Evolutionary conservation across 2,329 filamentous ascomycete genomes (phyloP), one percentile per base, ranked within the genome.

Genomic region (Colletotrichum costaricense): DNA sequence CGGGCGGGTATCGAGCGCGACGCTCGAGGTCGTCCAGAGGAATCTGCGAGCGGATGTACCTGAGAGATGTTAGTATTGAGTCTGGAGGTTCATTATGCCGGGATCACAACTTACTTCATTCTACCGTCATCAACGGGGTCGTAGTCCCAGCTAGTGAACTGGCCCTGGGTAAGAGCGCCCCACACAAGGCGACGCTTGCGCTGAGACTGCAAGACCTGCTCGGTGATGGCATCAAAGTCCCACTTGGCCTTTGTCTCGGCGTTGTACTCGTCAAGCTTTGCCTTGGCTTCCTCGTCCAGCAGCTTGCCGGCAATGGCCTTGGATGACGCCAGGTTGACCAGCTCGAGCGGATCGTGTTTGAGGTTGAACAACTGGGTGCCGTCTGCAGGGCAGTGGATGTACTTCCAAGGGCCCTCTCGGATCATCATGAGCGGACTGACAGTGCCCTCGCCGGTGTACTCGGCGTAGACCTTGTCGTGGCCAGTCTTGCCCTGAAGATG

Each of bases 361-460:
- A 98, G 87, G 83, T 98, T 93, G 87, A 91, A 98, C 14, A 98
- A 89, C 84, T 97, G 94, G 35, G 94, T 92, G 38, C 93, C 92
- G 80, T 98, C 95, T 26, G 92, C 92, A 7, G 95, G 92, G 78
- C 95, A 98, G 75, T 90, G 95, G 76, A 97, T 91, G 82, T 95
- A 98, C 86, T 98, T 98, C 94, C 94, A 98, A 59, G 89, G 88
- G 9, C 94, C 94, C 67, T 95, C 92, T 71, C 94, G 92, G 80
- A 98, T 98, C 95, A 98, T 98, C 88, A 97, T 94, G 69, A 97
- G 90, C 1, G 95, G 95, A 5, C 93, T 92, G 69, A 97, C 88
- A 1, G 95, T 98, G 60, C 95, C 95, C 84, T 98, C 95, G 63
- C 95, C 95, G 79, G 96, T 97, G 85, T 98, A 98, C 85, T 98